Percentiles rank a stretch among this genome's conserved stretches.
These are phyloP conservation scores for Pharus latifolius DNA, from an alignment of 176 grass and related monocot genomes.

Conservation along the genomic window DNA sequence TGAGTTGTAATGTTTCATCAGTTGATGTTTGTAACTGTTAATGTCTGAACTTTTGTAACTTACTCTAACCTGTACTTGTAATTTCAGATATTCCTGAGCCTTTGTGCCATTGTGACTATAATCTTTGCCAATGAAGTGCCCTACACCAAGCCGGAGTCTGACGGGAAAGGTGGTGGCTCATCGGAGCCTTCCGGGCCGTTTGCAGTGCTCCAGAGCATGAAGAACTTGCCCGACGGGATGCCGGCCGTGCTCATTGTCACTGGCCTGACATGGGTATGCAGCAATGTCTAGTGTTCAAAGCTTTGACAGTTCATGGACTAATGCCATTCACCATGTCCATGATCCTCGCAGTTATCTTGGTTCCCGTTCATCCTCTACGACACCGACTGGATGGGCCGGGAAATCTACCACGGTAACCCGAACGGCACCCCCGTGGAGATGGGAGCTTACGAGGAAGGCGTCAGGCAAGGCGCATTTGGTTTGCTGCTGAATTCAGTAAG, in stretches of 20 bases:
- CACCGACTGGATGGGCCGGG: conserved; percentile 96
- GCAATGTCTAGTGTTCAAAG: no score
- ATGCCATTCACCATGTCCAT: no score
- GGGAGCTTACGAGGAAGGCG: conserved; percentile 40
- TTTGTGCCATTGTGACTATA: conserved; percentile 39
- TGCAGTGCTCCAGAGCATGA: conserved; percentile 43
- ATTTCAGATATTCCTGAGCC: conserved; percentile 35
- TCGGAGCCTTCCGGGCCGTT: background rate
- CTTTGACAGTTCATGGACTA: no score
- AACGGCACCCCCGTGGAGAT: conserved; percentile 30
- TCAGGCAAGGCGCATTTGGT: conserved; percentile 71
- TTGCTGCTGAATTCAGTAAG: conserved; percentile 63
- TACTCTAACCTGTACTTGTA: no score
- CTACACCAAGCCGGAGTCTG: conserved; percentile 4
- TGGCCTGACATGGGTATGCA: conserved; percentile 58
- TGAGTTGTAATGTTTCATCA: background rate
- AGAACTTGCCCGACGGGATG: conserved; percentile 68
- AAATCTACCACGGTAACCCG: conserved; percentile 68
- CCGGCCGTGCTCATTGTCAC: conserved; percentile 63
- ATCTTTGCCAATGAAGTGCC: conserved; percentile 52
- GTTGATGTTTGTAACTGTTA: background rate
- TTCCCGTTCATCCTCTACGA: conserved; percentile 93
- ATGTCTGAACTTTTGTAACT: no score
- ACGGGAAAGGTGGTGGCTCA: background rate
- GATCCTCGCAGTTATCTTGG: conserved; percentile 44